Percentiles rank a stretch among this genome's conserved stretches.
These are phyloP conservation scores for Ceratobasidium sp. DNA, from an alignment of 1,284 basidiomycete species.

Conservation along the genomic window DNA sequence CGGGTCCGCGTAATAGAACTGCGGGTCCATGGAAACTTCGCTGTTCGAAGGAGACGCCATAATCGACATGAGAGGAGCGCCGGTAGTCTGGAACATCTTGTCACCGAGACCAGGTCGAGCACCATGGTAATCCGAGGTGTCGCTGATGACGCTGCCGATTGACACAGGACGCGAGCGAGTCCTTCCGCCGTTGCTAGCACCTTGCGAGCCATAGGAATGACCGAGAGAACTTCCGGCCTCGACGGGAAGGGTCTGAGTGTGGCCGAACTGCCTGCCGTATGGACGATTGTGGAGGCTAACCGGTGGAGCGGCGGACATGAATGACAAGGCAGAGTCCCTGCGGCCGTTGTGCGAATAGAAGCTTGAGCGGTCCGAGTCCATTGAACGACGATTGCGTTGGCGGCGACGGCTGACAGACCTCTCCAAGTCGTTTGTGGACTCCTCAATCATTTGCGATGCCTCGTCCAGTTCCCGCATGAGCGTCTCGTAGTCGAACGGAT, in stretches of 20 bases:
- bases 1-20: slow-evolving; percentile 29
- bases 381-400: slow-evolving; percentile 61
- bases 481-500: slow-evolving; percentile 76
- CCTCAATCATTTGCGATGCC: slow-evolving; percentile 4
- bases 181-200: slow-evolving; percentile 68
- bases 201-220: slow-evolving; percentile 63
- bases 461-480: slow-evolving; percentile 39
- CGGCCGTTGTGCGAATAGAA: slow-evolving; percentile 65
- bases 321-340: slow-evolving; percentile 40
- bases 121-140: slow-evolving; percentile 66
- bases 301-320: slow-evolving; percentile 60
- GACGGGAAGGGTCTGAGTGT: slow-evolving; percentile 62
- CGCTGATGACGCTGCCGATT: slow-evolving; percentile 72
- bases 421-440: slow-evolving; percentile 46
- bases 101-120: slow-evolving; percentile 83
- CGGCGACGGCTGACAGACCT: slow-evolving; percentile 51
- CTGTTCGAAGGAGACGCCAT: slow-evolving; percentile 71
- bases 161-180: slow-evolving; percentile 68
- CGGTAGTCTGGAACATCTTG: slow-evolving; percentile 83
- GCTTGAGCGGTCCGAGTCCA: slow-evolving; percentile 76
- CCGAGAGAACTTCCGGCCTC: slow-evolving; percentile 66
- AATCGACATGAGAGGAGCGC: slow-evolving; percentile 70
- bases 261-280: slow-evolving; percentile 55
- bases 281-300: slow-evolving; percentile 73
- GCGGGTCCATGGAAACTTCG: slow-evolving; percentile 51